Evolutionary conservation across 2,329 filamentous ascomycete genomes (phyloP).

Genomic region (Colletotrichum sp.): DNA sequence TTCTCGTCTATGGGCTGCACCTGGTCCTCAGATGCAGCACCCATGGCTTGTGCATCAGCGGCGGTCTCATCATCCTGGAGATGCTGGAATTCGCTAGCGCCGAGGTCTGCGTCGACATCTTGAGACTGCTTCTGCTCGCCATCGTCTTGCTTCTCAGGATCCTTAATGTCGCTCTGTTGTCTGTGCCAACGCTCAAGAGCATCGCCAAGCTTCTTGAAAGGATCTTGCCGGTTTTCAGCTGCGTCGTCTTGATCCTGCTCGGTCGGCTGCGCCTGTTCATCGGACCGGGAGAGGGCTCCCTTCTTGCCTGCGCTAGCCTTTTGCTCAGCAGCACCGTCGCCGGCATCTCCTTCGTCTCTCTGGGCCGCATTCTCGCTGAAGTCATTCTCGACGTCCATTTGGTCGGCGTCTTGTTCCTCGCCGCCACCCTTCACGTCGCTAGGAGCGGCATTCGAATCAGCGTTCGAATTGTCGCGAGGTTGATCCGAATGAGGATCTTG

Average conservation of each 20-base stretch:
- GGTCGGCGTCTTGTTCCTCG: slow-evolving; percentile 68
- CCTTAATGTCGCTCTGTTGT: slow-evolving; percentile 81
- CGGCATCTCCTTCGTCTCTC: slow-evolving; percentile 69
- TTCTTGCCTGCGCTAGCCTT: slow-evolving; percentile 69
- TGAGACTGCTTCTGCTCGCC: slow-evolving; percentile 55
- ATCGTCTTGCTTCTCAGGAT: slow-evolving; percentile 60
- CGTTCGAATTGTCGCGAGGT: slow-evolving; percentile 50
- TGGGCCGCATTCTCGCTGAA: slow-evolving; percentile 66
- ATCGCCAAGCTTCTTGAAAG: slow-evolving; percentile 95
- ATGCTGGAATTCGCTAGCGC: slow-evolving; percentile 89
- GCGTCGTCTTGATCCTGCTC: slow-evolving; percentile 49
- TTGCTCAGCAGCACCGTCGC: slow-evolving; percentile 68
- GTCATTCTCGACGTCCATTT: slow-evolving; percentile 66
- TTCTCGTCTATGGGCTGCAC: slow-evolving; percentile 84
- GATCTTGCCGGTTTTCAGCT: slow-evolving; percentile 59
- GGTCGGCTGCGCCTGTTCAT: slow-evolving; percentile 47
- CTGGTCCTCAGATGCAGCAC: slow-evolving; percentile 86
- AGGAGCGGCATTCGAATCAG: slow-evolving; percentile 63
- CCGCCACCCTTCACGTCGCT: slow-evolving; percentile 70
- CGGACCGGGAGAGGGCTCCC: slow-evolving; percentile 55
- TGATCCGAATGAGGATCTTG: slow-evolving; percentile 32
- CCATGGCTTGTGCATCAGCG: slow-evolving; percentile 90
- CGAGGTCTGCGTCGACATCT: slow-evolving; percentile 70
- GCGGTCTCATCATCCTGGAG: slow-evolving; percentile 81
- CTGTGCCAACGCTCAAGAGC: slow-evolving; percentile 92